Base-by-base conservation (phyloP, 495 filamentous ascomycete species). In the Penicillium antarcticum region DNA sequence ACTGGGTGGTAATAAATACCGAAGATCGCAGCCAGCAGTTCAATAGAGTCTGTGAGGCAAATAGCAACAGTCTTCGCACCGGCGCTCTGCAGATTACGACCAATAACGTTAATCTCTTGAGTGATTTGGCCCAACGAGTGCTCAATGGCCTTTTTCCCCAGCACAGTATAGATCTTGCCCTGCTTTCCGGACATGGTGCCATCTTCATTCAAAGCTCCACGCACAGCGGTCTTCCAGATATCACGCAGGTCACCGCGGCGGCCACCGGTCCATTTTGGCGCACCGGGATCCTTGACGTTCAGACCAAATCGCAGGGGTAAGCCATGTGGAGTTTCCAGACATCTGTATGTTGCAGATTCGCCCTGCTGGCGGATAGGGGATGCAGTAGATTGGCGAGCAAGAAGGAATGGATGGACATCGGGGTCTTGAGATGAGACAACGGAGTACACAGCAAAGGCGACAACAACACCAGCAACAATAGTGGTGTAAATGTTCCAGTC, bases 11-110 rank as follows among this genome's bases (percentile, higher is more conserved):
- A 21, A 36, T 32, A 17, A 74, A 23, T 66, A 87, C 84, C 83
- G 58, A 88, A 88, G n/a, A 87, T 67, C 18, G 81, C 70, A 21
- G 79, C 82, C 37, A 98, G 73, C 43, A 95, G 83, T 68, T 97
- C 94, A 60, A 95, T 76, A 39, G 90, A 95, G 73, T 99, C 97
- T 3, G 91, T 91, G 21, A 97, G 81, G 67, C 94, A 95, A 55
- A 99, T 79, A 19, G 90, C 94, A 21, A 97, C 88, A 31, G 82
- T 85, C 63, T 85, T 85, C n/a, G 79, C 86, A 13, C 82, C 81
- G 51, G 86, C 78, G 10, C 68, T 59, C 52, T 84, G 78, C 37
- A 97, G 71, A 55, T 91, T 78, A 53, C 82, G 75, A 51, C 94
- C 94, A 51, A 97, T 84, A 8, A 95, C 80, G 67, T 87, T 89